Conservation (phyloP, 1,284 basidiomycete species). For the Gomphus bonarii region DNA sequence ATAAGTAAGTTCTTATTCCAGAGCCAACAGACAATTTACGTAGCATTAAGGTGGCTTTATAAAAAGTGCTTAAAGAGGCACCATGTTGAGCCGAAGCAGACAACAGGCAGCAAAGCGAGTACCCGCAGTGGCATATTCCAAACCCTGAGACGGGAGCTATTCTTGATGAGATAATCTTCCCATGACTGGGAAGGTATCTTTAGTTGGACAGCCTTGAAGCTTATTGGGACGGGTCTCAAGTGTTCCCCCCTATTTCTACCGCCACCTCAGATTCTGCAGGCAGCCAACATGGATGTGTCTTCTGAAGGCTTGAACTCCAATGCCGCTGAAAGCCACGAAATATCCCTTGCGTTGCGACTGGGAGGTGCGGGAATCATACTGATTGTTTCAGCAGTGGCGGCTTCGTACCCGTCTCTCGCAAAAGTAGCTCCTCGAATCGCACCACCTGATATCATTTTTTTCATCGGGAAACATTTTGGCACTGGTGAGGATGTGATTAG, state of each 20-base stretch:
- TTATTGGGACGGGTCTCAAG: not conserved
- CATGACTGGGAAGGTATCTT: too few relatives aligned
- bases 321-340: not conserved
- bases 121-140: too few relatives aligned
- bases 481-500: constrained; percentile 34
- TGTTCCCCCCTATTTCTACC: not conserved
- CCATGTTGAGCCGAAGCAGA: too few relatives aligned
- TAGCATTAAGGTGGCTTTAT: too few relatives aligned
- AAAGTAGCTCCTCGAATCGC: constrained; percentile 39
- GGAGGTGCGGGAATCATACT: constrained; percentile 5
- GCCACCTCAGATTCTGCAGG: not conserved
- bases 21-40: too few relatives aligned
- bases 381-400: constrained; percentile 31
- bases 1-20: too few relatives aligned
- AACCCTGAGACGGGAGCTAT: too few relatives aligned
- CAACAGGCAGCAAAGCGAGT: too few relatives aligned
- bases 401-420: constrained; percentile 57
- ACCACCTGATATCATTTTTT: constrained; percentile 59
- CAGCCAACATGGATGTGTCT: not conserved
- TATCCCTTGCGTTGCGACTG: not conserved
- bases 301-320: not conserved
- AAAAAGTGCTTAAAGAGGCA: too few relatives aligned
- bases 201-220: too few relatives aligned
- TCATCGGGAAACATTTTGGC: constrained; percentile 74
- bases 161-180: too few relatives aligned